Base-by-base conservation (phyloP, 345 rosid species). In the Diplotaxis tenuifolia region DNA sequence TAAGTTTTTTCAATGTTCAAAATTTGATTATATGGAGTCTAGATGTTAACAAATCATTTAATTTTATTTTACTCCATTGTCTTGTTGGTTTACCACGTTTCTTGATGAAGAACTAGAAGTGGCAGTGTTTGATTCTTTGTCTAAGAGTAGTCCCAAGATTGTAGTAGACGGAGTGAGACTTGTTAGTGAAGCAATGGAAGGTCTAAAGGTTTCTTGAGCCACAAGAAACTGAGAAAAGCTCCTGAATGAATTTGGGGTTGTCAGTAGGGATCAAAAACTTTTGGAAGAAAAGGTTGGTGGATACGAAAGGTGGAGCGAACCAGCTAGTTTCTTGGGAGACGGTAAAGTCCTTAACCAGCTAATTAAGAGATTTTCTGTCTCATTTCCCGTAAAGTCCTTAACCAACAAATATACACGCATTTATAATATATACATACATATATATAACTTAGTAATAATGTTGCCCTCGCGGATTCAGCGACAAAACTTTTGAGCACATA, bases 51-150 rank as follows among this genome's bases (percentile, higher is more conserved):
- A 25, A 25, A 25, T 25, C 28, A 25, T 3, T 25, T 5, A 25
- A 2, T 25, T 25, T 3, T 25, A 25, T 5, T 25, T 25, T 1
- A 73, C 64, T 74, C 59, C 77, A n/a, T 75, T 78, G 62, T 83
- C 86, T 59, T 74, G 62, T 70, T 84, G 84, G 4, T 63, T 81
- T 74, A 80, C 77, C 64, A 80, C 77, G 52, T 76, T 82, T 75
- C 81, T 72, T 63, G 85, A 75, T 77, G 87, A 86, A 42, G 81
- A 63, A 12, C 63, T 80, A 74, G 85, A 86, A 27, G 87, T 67
- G 4, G 93, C 89, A 6, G 47, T 72, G 84, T 72, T 84, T 90
- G 86, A 76, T 90, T 68, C 75, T 86, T 45, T 90, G 19, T 88
- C 93, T 50, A 34, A 32, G 72, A 75, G 75, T 72, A 82, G 79